Evolutionary conservation across 2,329 filamentous ascomycete genomes (phyloP), one percentile per base, ranked within the genome.

Genomic region (Diaporthe nobilis): DNA sequence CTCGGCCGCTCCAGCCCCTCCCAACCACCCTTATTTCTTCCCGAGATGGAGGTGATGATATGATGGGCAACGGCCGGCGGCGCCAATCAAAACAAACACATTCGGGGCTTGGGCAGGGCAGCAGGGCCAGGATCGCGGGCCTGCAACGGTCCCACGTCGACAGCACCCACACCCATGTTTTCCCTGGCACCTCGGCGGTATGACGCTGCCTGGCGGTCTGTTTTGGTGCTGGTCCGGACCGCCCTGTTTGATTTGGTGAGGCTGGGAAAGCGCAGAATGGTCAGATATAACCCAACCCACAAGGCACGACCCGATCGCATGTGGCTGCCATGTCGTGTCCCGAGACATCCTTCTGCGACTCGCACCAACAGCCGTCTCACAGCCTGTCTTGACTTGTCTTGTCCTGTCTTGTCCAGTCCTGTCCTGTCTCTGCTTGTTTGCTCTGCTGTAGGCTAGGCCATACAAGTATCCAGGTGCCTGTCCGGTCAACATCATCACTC

Each of bases 1-100:
- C 71, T 37, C 42, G 39, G 53, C 55, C 10, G 17, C 25, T 60
- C 53, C 53, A 58, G 53, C 53, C 55, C 28, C 28, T 63, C 71
- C 71, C 71, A 73, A 73, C 71, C 71, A 73, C 71, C 58, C 37
- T 25, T n/a, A 63, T 55, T 73, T 73, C n/a, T 25, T 6, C 7
- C 55, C 37, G 51, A 42, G n/a, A 47, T 49, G 68, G 44, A 37
- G 57, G 68, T 57, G 53, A 47, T 71, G 51, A 63, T 53, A 51
- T 20, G 49, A 55, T n/a, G 58, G 67, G 47, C 65, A 68, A 68
- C 65, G 65, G 65, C 65, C 44, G 22, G 47, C 47, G 47, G 65
- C 71, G 60, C 71, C 71, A 73, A 73, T 73, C 71, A 73, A 55
- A 57, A 65, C 71, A 73, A 70, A 70, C 9, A 55, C 65, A 34